Conservation (phyloP, 2,329 filamentous ascomycete species). For the Monosporascus sp. region DNA sequence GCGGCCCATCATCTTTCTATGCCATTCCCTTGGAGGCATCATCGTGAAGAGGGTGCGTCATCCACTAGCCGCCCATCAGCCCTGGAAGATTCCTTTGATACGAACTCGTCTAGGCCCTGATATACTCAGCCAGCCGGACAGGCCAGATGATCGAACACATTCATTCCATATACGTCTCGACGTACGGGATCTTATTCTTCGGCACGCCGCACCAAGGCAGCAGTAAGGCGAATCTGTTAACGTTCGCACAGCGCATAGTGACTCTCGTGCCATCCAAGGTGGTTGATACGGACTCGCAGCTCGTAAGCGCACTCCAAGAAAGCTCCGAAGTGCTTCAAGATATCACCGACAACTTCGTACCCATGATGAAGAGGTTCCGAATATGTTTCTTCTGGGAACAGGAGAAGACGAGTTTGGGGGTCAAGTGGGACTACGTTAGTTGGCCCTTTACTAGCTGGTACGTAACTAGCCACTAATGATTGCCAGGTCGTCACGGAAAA, state of each 20-base stretch:
- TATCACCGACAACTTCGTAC: conserved; percentile 8
- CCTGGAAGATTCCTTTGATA: background rate
- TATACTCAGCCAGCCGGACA: conserved; percentile 6
- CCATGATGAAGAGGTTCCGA: conserved; percentile 6
- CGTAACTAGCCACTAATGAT: background rate
- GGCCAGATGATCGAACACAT: conserved; percentile 5
- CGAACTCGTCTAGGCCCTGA: background rate
- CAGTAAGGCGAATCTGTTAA: conserved; percentile 1
- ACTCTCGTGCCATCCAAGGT: conserved; percentile 6
- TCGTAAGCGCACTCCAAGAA: conserved; percentile 5
- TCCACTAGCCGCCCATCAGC: no score
- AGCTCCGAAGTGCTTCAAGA: conserved; percentile 7
- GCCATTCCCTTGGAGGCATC: conserved; percentile 6
- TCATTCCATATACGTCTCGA: conserved; percentile 6
- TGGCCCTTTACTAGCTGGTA: no score
- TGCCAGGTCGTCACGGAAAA: background rate
- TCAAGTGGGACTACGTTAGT: background rate
- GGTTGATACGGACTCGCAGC: conserved; percentile 6
- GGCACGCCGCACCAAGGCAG: conserved; percentile 8
- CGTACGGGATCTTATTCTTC: conserved; percentile 8
- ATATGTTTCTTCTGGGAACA: conserved; percentile 11
- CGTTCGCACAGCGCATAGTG: conserved; percentile 4
- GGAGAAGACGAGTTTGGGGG: conserved; percentile 5
- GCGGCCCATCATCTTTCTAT: conserved; percentile 6
- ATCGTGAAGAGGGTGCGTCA: conserved; percentile 6